Percentiles rank a stretch among this genome's conserved stretches.
These are phyloP conservation scores for Yamadazyma conglobata DNA, from an alignment of 1,139 yeast genomes.

Conservation along the genomic window DNA sequence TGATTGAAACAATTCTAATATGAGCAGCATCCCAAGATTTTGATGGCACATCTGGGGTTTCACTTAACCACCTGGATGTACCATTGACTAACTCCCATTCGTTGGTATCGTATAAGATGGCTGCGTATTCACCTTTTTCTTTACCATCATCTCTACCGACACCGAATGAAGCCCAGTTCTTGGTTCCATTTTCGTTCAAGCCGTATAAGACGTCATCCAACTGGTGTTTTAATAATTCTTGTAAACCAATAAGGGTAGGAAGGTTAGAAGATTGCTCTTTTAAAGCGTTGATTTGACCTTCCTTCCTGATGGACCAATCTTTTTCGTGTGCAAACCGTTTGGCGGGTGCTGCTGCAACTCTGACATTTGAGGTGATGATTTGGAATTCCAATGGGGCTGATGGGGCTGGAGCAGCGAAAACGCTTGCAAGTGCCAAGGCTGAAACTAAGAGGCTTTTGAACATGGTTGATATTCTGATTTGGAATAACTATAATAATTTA, in stretches of 20 bases:
- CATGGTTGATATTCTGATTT: conserved; percentile 1
- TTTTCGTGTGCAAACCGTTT: conserved; percentile 22
- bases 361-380: conserved; percentile 23
- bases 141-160: conserved; percentile 49
- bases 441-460: conserved; percentile 2
- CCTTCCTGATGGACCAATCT: conserved; percentile 23
- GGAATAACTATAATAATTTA: not conserved
- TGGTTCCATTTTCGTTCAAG: conserved; percentile 14
- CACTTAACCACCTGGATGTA: conserved; percentile 43
- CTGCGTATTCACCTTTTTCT: conserved; percentile 43
- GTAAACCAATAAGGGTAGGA: conserved; percentile 30
- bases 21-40: conserved; percentile 43
- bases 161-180: conserved; percentile 38
- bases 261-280: conserved; percentile 9
- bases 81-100: conserved; percentile 30
- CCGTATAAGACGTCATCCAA: conserved; percentile 24
- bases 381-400: conserved; percentile 11
- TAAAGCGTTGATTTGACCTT: conserved; percentile 17
- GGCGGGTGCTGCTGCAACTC: conserved; percentile 16
- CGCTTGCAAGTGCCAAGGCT: conserved; percentile 5
- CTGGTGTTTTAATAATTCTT: conserved; percentile 27
- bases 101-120: conserved; percentile 34
- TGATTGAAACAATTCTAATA: conserved; percentile 40
- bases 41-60: conserved; percentile 41
- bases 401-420: conserved; percentile 6